Base-by-base conservation (phyloP, 2,329 filamentous ascomycete species). In the Pseudogymnoascus sp. region DNA sequence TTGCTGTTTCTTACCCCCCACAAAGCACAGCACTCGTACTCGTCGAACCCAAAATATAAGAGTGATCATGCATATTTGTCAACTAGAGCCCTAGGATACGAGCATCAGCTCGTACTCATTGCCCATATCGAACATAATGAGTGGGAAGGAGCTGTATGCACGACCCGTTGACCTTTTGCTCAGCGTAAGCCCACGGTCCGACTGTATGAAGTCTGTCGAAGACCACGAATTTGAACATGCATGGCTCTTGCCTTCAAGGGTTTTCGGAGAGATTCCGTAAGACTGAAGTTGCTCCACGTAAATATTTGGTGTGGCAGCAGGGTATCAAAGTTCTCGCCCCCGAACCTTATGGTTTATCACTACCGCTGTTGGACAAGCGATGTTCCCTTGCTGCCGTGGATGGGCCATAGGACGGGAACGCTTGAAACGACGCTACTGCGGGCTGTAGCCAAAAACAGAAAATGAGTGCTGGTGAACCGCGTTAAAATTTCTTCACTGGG, bases 371-470 rank as follows among this genome's bases (percentile, higher is more conserved):
- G 51, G 26, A 57, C n/a, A 57, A 57, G 5, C 26, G 8, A 18
- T 34, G 29, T 34, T 34, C 5, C 26, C 10, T 57, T 34, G 51
- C 51, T 57, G 26, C 51, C 51, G 51, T 14, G 29, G 14, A 16
- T 29, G 26, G n/a, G 51, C 26, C 51, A 34, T 4, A 57, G 26
- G 10, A 10, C 29, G 51, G 51, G 51, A 34, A 12, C n/a, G 51
- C 51, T 57, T 57, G 51, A 57, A 57, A 57, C 51, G n/a, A 11
- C 51, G 51, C 51, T 57, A 57, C 51, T 57, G 29, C 26, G 51
- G 51, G 29, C 51, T 23, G 51, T 16, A 12, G 29, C 26, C 51
- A 26, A 57, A 57, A 34, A 31, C 26, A 34, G 51, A 34, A 57
- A 57, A 18, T 14, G 26, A 57, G n/a, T 18, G 26, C 29, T 34